Evolutionary conservation across 345 rosid genomes (phyloP), one percentile per base, ranked within the genome.

Genomic region (Ailanthus altissimus): DNA sequence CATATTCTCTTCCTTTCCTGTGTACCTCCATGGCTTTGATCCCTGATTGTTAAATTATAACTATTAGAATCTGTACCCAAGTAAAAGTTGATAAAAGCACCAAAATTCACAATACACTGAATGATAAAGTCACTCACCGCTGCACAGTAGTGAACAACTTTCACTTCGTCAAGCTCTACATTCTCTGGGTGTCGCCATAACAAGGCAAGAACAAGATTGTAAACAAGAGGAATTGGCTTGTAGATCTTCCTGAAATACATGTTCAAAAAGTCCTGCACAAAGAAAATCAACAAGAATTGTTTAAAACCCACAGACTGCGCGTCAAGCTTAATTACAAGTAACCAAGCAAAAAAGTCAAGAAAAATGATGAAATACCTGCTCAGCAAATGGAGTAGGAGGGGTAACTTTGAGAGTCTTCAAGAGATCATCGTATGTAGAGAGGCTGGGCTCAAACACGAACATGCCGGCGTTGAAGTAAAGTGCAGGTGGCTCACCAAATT

Each of bases 161-260:
- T 91, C 54, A 91, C 92, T 76, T 86, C 77, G 8, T 89, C 91
- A 1, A 93, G 85, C 78, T 92, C 89, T 2, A 95, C 89, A 14
- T 93, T 93, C 78, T 95, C 97, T 9, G 97, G 99, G 38, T 93
- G 99, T 50, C 99, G 94, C 99, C 99, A 95, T 28, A 95, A 77
- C 97, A 92, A 85, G 18, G 99, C 99, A 1, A 93, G 81, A 11
- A 93, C 90, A 2, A 96, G 93, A 80, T 93, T 96, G 81, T 93
- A 93, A 0, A 38, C 75, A 5, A 76, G 50, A 10, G 94, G 92
- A 72, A 92, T 89, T 1, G 99, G 93, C 86, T 79, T 85, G 88
- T 89, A 93, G 8, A 83, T 82, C 38, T 91, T 86, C 82, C 67
- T 87, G 76, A 96, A 96, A 80, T 72, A 96, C 93, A 83, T 85